Evolutionary conservation across 1,139 yeast species (phyloP), one percentile per base, ranked within the genome.

Genomic region (Blastobotrys malaysiensis): DNA sequence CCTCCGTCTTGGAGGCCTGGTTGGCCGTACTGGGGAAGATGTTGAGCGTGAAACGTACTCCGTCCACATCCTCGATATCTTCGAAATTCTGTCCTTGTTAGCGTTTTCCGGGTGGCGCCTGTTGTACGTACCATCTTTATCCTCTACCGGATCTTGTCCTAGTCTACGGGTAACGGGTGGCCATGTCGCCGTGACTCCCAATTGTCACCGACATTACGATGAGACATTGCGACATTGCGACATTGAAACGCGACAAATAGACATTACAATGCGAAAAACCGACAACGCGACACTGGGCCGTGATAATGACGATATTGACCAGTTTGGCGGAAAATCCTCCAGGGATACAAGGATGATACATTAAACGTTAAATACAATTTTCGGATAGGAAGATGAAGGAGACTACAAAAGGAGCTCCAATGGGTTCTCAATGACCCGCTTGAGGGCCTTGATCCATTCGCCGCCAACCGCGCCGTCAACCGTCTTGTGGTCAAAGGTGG

Each of bases 381-480:
- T 13, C 36, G 36, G 36, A 26, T 26, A 26, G 39, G 39, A 31
- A 13, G 11, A 13, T 14, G 7, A n/a, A 31, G 39, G 39, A 16
- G 16, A 31, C 45, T 82, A 93, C 73, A 95, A 78, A 75, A 95
- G 77, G 76, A 93, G 77, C 76, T 91, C 97, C 73, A 93, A 81
- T 68, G 99, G 99, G 79, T 93, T 91, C 79, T 93, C 99, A 64
- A 93, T 74, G 65, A 89, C 84, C 69, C 81, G 81, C 83, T 93
- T 93, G 75, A 93, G 81, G 65, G 90, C 96, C 76, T 83, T 88
- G 79, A 93, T 88, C 82, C 83, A 95, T 68, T 93, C 98, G 72
- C 96, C 99, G 67, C 97, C 99, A 66, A 87, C 84, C 55, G 98
- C 98, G 68, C 99, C 99, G 70, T 93, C 99, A 61, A 91, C 84